A percentile compares a stretch with the other conserved stretches of the same genome.
Evolutionary conservation across 1,284 basidiomycete genomes (phyloP).

Genomic region (Rhizoctonia solani): DNA sequence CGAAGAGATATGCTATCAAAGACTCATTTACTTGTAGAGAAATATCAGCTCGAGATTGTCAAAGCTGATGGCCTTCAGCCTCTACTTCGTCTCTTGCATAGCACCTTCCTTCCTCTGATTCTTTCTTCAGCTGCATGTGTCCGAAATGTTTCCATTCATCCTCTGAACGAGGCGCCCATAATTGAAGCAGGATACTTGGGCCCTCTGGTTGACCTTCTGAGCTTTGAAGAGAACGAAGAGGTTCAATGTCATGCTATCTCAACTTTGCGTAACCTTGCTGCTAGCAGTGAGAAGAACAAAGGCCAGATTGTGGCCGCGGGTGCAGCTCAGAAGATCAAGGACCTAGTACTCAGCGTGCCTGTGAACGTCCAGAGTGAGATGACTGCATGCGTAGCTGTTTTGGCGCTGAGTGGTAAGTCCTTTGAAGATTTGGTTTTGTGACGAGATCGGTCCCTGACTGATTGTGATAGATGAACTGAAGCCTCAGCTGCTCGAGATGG

Average conservation of each 20-base stretch:
- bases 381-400: slow-evolving; percentile 97
- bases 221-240: slow-evolving; percentile 99
- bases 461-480: slow-evolving; percentile 81
- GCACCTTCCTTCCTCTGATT: slow-evolving; percentile 97
- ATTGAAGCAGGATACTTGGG: slow-evolving; percentile 98
- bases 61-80: slow-evolving; percentile 93
- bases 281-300: slow-evolving; percentile 98
- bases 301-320: slow-evolving; percentile 97
- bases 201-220: slow-evolving; percentile 93
- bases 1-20: neutral
- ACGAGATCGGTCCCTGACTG: slow-evolving; percentile 4
- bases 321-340: slow-evolving; percentile 97
- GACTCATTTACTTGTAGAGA: slow-evolving; percentile 62
- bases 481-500: slow-evolving; percentile 95
- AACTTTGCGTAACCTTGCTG: slow-evolving; percentile 94
- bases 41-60: slow-evolving; percentile 99
- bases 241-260: slow-evolving; percentile 99
- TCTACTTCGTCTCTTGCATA: slow-evolving; percentile 92
- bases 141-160: slow-evolving; percentile 98
- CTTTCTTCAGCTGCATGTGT: slow-evolving; percentile 98
- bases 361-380: slow-evolving; percentile 99
- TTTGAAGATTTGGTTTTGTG: neutral
- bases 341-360: slow-evolving; percentile 92
- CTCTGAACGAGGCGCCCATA: slow-evolving; percentile 97
- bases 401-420: slow-evolving; percentile 83